Percentiles rank a stretch among this genome's conserved stretches.
Conservation (phyloP, 2,329 filamentous ascomycete genomes). For the Nectriaceae sp. region DNA sequence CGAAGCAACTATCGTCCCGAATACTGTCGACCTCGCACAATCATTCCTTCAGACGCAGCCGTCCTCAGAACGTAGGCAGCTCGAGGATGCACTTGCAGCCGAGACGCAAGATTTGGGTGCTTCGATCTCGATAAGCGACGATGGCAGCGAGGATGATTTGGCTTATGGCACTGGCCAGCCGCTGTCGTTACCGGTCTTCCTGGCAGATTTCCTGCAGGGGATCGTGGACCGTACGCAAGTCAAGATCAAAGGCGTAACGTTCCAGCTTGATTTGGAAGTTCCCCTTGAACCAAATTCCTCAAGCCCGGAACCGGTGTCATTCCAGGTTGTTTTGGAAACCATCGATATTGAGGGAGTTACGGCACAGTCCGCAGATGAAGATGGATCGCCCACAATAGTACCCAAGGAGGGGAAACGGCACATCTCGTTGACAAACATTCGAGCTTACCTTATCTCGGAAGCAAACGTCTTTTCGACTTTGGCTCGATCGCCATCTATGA, state of each 20-base stretch:
- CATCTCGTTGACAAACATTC: conserved; percentile 63
- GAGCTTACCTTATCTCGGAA: conserved; percentile 67
- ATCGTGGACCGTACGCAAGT: conserved; percentile 72
- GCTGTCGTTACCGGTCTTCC: conserved; percentile 68
- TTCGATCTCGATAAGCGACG: conserved; percentile 61
- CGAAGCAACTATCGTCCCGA: conserved; percentile 54
- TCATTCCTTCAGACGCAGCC: conserved; percentile 78
- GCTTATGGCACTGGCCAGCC: conserved; percentile 69
- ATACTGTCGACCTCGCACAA: conserved; percentile 71
- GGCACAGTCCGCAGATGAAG: conserved; percentile 32
- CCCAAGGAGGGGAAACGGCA: conserved; percentile 67
- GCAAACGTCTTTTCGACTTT: conserved; percentile 65
- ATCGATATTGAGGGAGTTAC: conserved; percentile 70
- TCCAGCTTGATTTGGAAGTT: conserved; percentile 65
- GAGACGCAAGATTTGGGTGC: conserved; percentile 64
- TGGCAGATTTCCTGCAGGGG: conserved; percentile 73
- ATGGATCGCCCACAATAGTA: conserved; percentile 37
- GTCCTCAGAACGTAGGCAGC: conserved; percentile 61
- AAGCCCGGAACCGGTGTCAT: conserved; percentile 57
- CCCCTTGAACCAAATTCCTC: conserved; percentile 50
- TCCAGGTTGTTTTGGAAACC: conserved; percentile 65
- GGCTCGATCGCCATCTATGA: conserved; percentile 56
- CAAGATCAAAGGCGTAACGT: conserved; percentile 62
- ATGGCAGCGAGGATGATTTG: conserved; percentile 62
- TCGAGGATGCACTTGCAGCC: conserved; percentile 68